A percentile compares a stretch with the other conserved stretches of the same genome.
Conservation (phyloP, 2,329 filamentous ascomycete species). For the Fusarium miscanthi region DNA sequence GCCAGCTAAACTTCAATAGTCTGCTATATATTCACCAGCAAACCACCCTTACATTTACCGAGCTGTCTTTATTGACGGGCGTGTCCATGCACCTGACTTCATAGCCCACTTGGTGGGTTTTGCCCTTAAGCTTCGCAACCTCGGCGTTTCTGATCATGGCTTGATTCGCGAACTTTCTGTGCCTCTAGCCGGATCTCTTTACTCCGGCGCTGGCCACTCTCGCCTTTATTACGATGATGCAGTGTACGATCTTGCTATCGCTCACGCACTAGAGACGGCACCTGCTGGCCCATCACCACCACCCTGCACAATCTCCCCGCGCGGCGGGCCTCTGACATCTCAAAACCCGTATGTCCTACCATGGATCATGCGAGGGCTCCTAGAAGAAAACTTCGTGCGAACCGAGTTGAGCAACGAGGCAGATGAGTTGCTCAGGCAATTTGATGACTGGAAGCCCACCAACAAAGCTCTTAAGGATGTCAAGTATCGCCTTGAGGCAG, state of each 20-base stretch:
- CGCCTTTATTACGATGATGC: slow-evolving; percentile 89
- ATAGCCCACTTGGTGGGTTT: slow-evolving; percentile 94
- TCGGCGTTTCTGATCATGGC: slow-evolving; percentile 92
- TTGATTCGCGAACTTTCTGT: slow-evolving; percentile 89
- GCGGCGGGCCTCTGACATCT: slow-evolving; percentile 54
- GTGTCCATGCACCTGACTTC: slow-evolving; percentile 92
- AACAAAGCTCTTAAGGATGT: slow-evolving; percentile 96
- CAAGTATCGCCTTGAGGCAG: slow-evolving; percentile 91
- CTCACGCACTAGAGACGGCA: slow-evolving; percentile 79
- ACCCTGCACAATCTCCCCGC: slow-evolving; percentile 42
- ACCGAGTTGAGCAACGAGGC: slow-evolving; percentile 83
- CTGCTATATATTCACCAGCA: slow-evolving; percentile 85
- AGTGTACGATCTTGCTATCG: slow-evolving; percentile 83
- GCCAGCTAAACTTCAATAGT: slow-evolving; percentile 59
- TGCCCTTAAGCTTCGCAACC: slow-evolving; percentile 90
- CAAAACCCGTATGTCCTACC: slow-evolving; percentile 91
- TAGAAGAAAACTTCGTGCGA: slow-evolving; percentile 92
- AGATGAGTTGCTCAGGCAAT: slow-evolving; percentile 81
- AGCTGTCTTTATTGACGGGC: slow-evolving; percentile 94
- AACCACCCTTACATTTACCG: slow-evolving; percentile 94
- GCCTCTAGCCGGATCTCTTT: slow-evolving; percentile 89
- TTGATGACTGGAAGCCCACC: slow-evolving; percentile 91
- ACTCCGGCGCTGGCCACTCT: slow-evolving; percentile 92
- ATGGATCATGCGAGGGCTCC: slow-evolving; percentile 92
- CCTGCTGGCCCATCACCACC: slow-evolving; percentile 56